Conservation (phyloP, 1,139 yeast species). For the Candida sanyaensis region DNA sequence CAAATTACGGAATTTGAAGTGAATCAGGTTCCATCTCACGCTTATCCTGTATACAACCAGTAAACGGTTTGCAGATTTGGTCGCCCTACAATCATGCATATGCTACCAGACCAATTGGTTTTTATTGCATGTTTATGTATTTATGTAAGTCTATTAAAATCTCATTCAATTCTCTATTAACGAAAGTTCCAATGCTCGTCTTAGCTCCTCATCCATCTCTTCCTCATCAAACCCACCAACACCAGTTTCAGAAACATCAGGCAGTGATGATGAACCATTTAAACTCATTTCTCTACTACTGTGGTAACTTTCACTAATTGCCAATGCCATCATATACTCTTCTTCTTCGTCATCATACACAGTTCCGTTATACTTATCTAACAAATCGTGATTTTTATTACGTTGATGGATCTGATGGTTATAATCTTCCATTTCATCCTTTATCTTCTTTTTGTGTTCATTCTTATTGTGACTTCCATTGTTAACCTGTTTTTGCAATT, state of each 20-base stretch:
- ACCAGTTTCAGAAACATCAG: neutral
- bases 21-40: too few relatives aligned
- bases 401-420: conserved; percentile 25
- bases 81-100: too few relatives aligned
- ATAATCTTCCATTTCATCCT: conserved; percentile 41
- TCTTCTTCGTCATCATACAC: conserved; percentile 43
- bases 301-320: conserved; percentile 45
- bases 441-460: conserved; percentile 24
- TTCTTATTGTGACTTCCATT: conserved; percentile 11
- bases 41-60: too few relatives aligned
- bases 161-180: conserved; percentile 14
- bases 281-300: conserved; percentile 10
- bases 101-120: too few relatives aligned
- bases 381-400: conserved; percentile 23
- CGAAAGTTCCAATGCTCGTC: conserved; percentile 34
- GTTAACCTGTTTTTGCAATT: conserved; percentile 11
- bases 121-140: too few relatives aligned
- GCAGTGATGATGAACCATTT: conserved; percentile 1
- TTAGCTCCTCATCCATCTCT: conserved; percentile 18
- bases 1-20: neutral
- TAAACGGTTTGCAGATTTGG: too few relatives aligned
- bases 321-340: conserved; percentile 53
- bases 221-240: conserved; percentile 9
- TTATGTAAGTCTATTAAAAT: neutral
- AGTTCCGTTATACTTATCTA: conserved; percentile 49